phyloP scores from a whole-genome alignment of 1,139 yeast species.

The Hanseniaspora gamundiae region DNA sequence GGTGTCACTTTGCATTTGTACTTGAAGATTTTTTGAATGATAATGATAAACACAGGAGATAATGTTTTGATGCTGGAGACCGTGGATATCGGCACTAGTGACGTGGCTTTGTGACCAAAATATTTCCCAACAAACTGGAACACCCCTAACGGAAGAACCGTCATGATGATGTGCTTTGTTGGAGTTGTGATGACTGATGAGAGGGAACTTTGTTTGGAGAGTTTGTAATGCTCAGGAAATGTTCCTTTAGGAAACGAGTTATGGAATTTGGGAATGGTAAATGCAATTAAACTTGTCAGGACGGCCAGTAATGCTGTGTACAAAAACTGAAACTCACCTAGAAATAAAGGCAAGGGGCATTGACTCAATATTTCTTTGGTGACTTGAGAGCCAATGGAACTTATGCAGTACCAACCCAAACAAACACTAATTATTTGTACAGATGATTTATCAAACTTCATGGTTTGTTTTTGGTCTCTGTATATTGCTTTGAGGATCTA shows the following conservation, averaged over 20 bases:
- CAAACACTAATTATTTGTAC: slow-evolving; percentile 39
- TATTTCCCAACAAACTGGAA: slow-evolving; percentile 90
- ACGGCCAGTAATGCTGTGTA: slow-evolving; percentile 39
- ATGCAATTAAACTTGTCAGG: slow-evolving; percentile 20
- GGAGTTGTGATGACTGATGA: slow-evolving; percentile 25
- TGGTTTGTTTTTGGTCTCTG: too few species aligned
- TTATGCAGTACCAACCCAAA: slow-evolving; percentile 64
- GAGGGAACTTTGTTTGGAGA: slow-evolving; percentile 6
- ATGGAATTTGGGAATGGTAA: slow-evolving; percentile 14
- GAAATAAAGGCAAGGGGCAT: slow-evolving; percentile 68
- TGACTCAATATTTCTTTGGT: slow-evolving; percentile 64
- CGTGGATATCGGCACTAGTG: slow-evolving; percentile 80
- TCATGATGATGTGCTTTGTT: slow-evolving; percentile 36
- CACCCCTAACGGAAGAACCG: slow-evolving; percentile 83
- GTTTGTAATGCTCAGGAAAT: slow-evolving; percentile 30
- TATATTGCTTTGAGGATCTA: too few species aligned
- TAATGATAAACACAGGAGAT: slow-evolving; percentile 77
- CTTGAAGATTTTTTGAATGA: slow-evolving; percentile 56
- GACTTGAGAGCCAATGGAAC: slow-evolving; percentile 72
- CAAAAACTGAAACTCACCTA: slow-evolving; percentile 78
- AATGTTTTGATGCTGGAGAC: slow-evolving; percentile 91
- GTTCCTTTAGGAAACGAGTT: slow-evolving; percentile 42
- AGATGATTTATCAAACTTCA: neutral
- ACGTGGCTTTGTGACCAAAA: slow-evolving; percentile 82
- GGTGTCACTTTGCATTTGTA: slow-evolving; percentile 38